Base-by-base conservation (phyloP, 1,139 yeast genomes). In the Ogataea hybrid region DNA sequence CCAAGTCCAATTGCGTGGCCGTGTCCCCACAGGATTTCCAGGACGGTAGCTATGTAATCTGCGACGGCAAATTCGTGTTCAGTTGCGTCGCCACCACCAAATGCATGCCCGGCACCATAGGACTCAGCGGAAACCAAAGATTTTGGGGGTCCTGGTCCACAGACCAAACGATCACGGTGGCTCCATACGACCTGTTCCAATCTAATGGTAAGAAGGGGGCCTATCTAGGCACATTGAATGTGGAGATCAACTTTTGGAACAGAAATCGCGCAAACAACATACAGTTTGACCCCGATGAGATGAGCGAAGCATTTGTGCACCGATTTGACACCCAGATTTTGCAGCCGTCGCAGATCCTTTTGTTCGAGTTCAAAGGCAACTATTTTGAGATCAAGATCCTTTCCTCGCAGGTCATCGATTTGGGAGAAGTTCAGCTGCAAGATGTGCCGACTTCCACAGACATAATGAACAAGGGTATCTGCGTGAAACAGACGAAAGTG, bases 81-180 rank as follows among this genome's bases (percentile, higher is more conserved):
- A 81, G 90, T 5, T 77, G 81, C 5, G 81, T 75, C 54, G 79
- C 78, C 45, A 73, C 80, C 2, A 67, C 68, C 7, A 71, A 66
- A 14, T 67, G 80, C 32, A 68, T 73, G 22, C 86, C 88, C 0
- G 95, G 95, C 9, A 67, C 77, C 14, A 66, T 90, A 41, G 98
- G 97, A 0, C 73, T 88, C 42, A 89, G 94, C 32, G 96, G 90
- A 6, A 78, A 86, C 43, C 90, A 86, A 62, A 77, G 99, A 61
- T 79, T 81, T 41, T 92, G 97, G 97, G 95, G 92, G 22, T 84
- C 82, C 27, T 82, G 95, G 84, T 84, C 96, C 0, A 68, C 85
- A 38, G 82, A 81, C 41, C 92, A 86, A 58, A 70, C 69, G 11
- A 79, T 87, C 16, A 61, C 71, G n/a, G 87, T 82, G n/a, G 79